These are phyloP conservation scores for Sphenostylis stenocarpa DNA, from an alignment of 306 rosid species.

Conservation along the genomic window DNA sequence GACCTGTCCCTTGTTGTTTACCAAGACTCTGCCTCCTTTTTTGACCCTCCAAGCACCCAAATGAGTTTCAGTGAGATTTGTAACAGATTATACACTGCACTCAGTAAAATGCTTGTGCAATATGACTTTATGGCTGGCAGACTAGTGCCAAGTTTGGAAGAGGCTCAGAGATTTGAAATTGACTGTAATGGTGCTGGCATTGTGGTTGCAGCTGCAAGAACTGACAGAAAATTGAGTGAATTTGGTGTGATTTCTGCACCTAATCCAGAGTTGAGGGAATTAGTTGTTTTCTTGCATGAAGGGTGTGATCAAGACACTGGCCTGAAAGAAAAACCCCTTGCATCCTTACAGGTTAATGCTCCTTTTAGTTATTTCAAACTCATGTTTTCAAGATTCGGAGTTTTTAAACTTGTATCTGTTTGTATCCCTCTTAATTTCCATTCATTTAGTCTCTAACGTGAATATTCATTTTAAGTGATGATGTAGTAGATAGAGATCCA, in stretches of 20 bases:
- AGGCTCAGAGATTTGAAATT: conserved; percentile 41
- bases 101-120: conserved; percentile 40
- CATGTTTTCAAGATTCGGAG: too few relatives aligned
- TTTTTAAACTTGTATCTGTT: not conserved
- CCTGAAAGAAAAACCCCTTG: conserved; percentile 39
- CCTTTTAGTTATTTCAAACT: not conserved
- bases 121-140: conserved; percentile 57
- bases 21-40: conserved; percentile 55
- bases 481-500: not conserved
- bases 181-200: conserved; percentile 59
- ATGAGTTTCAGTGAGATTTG: conserved; percentile 44
- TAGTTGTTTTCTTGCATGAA: conserved; percentile 43
- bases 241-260: conserved; percentile 44
- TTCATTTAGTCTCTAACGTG: not conserved
- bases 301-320: conserved; percentile 35
- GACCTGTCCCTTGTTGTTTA: conserved; percentile 55
- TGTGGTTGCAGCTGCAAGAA: conserved; percentile 44
- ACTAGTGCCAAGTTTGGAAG: conserved; percentile 38
- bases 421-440: not conserved
- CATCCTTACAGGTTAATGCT: conserved; percentile 46
- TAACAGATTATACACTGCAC: conserved; percentile 30
- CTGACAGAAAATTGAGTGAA: conserved; percentile 40
- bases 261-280: conserved; percentile 36
- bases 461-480: not conserved
- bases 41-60: conserved; percentile 44